Conservation (phyloP, 495 filamentous ascomycete species). For the Aspergillus ellipticus region DNA sequence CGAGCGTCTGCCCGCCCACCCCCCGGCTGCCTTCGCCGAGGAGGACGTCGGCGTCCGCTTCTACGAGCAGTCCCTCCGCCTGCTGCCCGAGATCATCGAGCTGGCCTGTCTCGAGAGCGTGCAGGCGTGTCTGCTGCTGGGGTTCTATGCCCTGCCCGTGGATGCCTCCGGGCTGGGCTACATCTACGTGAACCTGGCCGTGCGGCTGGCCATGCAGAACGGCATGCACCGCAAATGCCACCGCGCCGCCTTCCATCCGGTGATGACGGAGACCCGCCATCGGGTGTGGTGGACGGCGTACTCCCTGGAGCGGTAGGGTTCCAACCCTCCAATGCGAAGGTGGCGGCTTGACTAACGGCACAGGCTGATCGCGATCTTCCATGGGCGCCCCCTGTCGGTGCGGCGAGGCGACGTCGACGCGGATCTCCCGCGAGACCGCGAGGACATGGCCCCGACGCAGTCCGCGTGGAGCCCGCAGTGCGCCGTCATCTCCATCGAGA, state of each 20-base stretch:
- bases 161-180: constrained; percentile 36
- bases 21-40: constrained; percentile 21
- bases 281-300: constrained; percentile 41
- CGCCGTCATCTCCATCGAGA: constrained; percentile 19
- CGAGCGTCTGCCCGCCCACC: neutral
- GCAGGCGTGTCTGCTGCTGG: constrained; percentile 38
- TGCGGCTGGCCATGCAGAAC: constrained; percentile 39
- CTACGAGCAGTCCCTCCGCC: constrained; percentile 33
- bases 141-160: constrained; percentile 32
- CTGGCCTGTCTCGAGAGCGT: constrained; percentile 37
- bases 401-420: constrained; percentile 29
- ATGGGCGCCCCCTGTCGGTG: constrained; percentile 37
- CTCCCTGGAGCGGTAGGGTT: constrained; percentile 29
- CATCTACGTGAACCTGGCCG: constrained; percentile 35
- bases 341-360: no score
- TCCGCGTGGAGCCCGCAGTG: constrained; percentile 10
- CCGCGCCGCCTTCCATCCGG: constrained; percentile 18
- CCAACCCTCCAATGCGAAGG: no score
- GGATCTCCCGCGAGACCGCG: constrained; percentile 21
- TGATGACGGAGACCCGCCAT: constrained; percentile 33
- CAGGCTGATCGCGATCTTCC: constrained; percentile 28
- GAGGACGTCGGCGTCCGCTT: constrained; percentile 37
- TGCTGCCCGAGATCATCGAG: constrained; percentile 41
- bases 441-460: constrained; percentile 1
- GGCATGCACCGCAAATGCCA: constrained; percentile 39